Percentiles rank a stretch among this genome's conserved stretches.
These are phyloP conservation scores for Silene noctiflora DNA, from an alignment of 179 eudicot species.

Conservation along the genomic window DNA sequence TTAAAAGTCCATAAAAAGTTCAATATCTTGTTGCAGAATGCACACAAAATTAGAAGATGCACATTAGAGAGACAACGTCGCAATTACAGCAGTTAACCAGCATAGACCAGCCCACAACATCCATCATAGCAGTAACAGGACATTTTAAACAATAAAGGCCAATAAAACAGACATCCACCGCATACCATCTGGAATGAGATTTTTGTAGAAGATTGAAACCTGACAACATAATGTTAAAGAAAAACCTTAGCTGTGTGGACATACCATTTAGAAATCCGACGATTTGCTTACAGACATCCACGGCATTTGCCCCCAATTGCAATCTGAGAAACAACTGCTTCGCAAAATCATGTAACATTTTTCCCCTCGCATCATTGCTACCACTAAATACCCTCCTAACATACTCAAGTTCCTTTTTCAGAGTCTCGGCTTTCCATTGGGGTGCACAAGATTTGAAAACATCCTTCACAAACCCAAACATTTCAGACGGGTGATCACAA, in stretches of 20 bases:
- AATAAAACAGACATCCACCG: not conserved
- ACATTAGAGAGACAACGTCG: not conserved
- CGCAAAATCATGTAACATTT: conserved; percentile 58
- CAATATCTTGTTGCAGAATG: not conserved
- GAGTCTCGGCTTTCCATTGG: conserved; percentile 71
- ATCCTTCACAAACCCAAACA: conserved; percentile 97
- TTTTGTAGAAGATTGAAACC: no score
- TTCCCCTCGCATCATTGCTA: conserved; percentile 79
- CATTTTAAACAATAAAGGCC: not conserved
- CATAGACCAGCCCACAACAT: conserved; percentile 1
- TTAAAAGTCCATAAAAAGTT: not conserved
- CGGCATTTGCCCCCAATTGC: conserved; percentile 53
- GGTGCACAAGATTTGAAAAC: conserved; percentile 75
- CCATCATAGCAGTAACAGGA: not conserved
- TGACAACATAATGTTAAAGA: not conserved
- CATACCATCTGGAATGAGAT: not conserved
- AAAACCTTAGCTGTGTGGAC: conserved; percentile 12
- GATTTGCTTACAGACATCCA: conserved; percentile 60
- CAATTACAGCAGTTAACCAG: not conserved
- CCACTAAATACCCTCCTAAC: conserved; percentile 69
- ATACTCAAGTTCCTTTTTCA: conserved; percentile 80
- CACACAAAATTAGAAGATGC: not conserved
- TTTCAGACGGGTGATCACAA: conserved; percentile 91
- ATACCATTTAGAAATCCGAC: conserved; percentile 65
- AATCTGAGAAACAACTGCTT: conserved; percentile 56